These are phyloP conservation scores for Ophiosphaerella korrae DNA, from an alignment of 2,329 filamentous ascomycete genomes.

Conservation along the genomic window DNA sequence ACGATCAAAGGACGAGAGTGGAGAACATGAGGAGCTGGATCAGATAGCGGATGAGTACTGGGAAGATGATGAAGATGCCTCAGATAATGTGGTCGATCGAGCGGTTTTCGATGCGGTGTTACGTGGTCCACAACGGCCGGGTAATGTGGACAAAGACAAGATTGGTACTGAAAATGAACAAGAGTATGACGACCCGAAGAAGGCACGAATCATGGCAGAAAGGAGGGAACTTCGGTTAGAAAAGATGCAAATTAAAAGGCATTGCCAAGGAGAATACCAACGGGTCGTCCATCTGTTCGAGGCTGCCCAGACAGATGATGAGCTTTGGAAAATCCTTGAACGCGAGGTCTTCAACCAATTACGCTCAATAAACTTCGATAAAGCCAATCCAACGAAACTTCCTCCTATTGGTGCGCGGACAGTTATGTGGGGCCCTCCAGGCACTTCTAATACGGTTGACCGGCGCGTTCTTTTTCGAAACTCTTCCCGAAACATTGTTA, in stretches of 20 bases:
- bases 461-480: constrained; percentile 67
- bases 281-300: constrained; percentile 62
- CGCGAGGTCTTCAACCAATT: constrained; percentile 69
- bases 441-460: constrained; percentile 19
- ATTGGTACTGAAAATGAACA: neutral
- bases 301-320: constrained; percentile 63
- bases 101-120: constrained; percentile 38
- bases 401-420: too few species aligned
- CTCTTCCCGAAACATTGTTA: constrained; percentile 66
- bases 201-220: neutral
- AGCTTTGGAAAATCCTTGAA: constrained; percentile 71
- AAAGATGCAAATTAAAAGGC: constrained; percentile 11
- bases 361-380: constrained; percentile 59
- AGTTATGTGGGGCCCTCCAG: neutral
- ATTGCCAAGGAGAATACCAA: constrained; percentile 50
- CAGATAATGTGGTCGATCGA: constrained; percentile 26
- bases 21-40: constrained; percentile 26
- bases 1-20: constrained; percentile 15
- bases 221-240: constrained; percentile 13
- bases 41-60: constrained; percentile 40
- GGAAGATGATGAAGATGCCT: constrained; percentile 34
- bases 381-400: neutral
- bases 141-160: constrained; percentile 11
- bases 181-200: too few species aligned
- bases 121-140: constrained; percentile 14